Percentiles rank a stretch among this genome's conserved stretches.
Evolutionary conservation across 2,329 filamentous ascomycete species (phyloP).

Genomic region (Neobulgaria alba): DNA sequence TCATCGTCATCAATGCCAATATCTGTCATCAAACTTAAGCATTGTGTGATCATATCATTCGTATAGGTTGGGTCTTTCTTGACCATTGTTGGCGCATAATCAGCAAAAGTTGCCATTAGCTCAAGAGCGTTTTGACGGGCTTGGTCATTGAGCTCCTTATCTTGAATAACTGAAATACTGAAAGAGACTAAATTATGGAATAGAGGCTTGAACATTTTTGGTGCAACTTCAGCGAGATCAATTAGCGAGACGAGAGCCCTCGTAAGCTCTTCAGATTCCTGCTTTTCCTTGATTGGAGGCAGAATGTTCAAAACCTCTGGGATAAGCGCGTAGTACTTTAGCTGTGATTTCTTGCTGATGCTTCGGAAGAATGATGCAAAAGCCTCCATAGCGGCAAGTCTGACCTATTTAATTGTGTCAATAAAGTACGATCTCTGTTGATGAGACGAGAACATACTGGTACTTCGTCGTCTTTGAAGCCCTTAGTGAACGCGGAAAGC

Average conservation of each 20-base stretch:
- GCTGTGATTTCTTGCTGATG: conserved; percentile 76
- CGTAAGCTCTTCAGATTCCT: conserved; percentile 84
- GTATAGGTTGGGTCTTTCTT: conserved; percentile 89
- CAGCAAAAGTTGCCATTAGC: conserved; percentile 95
- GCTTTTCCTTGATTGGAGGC: conserved; percentile 83
- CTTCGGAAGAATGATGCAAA: conserved; percentile 95
- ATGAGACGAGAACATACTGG: conserved; percentile 42
- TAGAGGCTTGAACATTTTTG: conserved; percentile 95
- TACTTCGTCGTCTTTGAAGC: conserved; percentile 83
- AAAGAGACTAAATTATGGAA: conserved; percentile 92
- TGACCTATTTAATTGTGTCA: conserved; percentile 48
- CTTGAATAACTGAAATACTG: conserved; percentile 85
- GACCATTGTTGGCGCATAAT: conserved; percentile 90
- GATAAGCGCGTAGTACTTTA: conserved; percentile 79
- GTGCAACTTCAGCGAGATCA: conserved; percentile 85
- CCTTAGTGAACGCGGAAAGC: conserved; percentile 76
- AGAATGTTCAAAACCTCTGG: conserved; percentile 91
- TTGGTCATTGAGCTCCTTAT: conserved; percentile 87
- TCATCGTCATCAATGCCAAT: conserved; percentile 92
- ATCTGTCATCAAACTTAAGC: conserved; percentile 95
- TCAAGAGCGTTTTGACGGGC: conserved; percentile 92
- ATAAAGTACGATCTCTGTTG: not conserved
- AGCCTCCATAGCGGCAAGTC: conserved; percentile 89
- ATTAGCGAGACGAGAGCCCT: conserved; percentile 87
- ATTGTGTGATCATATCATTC: conserved; percentile 96